Evolutionary conservation across 352 stramenopile genomes (phyloP).

Genomic region (Phytopythium kandeliae): DNA sequence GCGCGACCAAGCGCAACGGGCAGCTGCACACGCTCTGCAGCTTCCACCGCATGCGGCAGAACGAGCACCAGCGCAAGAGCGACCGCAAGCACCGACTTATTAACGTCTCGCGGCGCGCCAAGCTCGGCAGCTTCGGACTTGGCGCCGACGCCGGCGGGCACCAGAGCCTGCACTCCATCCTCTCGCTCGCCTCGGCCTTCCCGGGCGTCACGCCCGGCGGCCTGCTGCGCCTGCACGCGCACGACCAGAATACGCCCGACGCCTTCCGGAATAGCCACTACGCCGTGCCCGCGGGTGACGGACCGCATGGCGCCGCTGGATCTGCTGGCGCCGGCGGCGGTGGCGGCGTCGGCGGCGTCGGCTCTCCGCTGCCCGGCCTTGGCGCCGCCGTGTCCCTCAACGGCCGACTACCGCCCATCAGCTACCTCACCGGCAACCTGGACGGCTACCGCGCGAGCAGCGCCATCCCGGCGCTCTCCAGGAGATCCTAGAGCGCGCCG

Average conservation of each 20-base stretch:
- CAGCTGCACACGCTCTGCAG: conserved; percentile 81
- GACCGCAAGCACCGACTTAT: conserved; percentile 85
- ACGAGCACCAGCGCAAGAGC: conserved; percentile 84
- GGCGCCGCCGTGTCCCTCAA: conserved; percentile 7
- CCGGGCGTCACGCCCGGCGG: conserved; percentile 23
- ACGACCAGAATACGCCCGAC: conserved; percentile 29
- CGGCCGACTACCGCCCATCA: conserved; percentile 61
- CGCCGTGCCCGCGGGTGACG: conserved; percentile 2
- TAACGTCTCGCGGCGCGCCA: conserved; percentile 62
- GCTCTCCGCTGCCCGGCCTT: neutral
- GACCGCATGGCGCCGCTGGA: too few species aligned
- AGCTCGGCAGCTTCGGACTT: conserved; percentile 60
- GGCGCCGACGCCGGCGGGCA: conserved; percentile 12
- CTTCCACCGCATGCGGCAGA: conserved; percentile 80
- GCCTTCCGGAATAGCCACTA: conserved; percentile 28
- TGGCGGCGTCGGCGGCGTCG: conserved; percentile 7
- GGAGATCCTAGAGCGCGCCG: conserved; percentile 2
- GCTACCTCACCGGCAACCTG: conserved; percentile 68
- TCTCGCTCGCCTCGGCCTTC: conserved; percentile 32
- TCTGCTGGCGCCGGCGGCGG: neutral
- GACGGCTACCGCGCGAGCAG: conserved; percentile 51
- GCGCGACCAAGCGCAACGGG: conserved; percentile 81
- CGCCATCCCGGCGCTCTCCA: conserved; percentile 15
- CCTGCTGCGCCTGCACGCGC: conserved; percentile 20
- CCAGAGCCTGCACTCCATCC: conserved; percentile 34